A percentile compares a stretch with the other conserved stretches of the same genome.
Evolutionary conservation across 495 filamentous ascomycete species (phyloP).

Genomic region (Xylaria grammica): DNA sequence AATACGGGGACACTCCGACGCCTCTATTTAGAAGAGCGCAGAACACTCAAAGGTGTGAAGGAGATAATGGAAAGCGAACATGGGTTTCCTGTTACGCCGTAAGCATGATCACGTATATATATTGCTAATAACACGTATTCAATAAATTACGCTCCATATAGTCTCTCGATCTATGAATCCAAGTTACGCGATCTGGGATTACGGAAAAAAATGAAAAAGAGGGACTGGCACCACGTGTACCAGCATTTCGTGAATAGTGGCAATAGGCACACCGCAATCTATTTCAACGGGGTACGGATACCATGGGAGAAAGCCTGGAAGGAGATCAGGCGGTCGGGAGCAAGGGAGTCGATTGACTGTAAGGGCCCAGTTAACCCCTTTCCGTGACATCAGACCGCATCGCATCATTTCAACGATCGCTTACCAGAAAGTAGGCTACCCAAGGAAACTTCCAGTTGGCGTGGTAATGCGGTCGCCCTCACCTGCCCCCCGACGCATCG

Average conservation of each 20-base stretch:
- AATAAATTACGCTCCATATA: neutral
- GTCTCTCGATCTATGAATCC: neutral
- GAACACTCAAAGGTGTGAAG: too few species aligned
- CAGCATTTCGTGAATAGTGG: neutral
- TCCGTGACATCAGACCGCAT: neutral
- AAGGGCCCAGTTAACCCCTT: neutral
- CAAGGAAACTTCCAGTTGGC: neutral
- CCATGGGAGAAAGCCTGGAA: conserved; percentile 5
- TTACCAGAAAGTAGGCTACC: neutral
- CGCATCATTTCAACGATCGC: neutral
- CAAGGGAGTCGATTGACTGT: neutral
- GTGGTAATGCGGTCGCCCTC: conserved; percentile 5
- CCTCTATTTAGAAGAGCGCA: too few species aligned
- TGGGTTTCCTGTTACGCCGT: too few species aligned
- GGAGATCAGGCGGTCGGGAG: neutral
- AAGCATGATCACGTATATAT: too few species aligned
- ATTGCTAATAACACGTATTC: too few species aligned
- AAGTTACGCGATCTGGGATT: neutral
- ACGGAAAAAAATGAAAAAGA: neutral
- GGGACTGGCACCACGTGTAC: neutral
- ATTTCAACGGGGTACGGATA: neutral
- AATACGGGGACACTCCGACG: too few species aligned
- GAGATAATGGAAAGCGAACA: too few species aligned
- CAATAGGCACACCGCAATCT: neutral
- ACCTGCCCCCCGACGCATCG: neutral